Conservation (phyloP, 169 alveolate genomes). For the Ichthyophthirius multifiliis region DNA sequence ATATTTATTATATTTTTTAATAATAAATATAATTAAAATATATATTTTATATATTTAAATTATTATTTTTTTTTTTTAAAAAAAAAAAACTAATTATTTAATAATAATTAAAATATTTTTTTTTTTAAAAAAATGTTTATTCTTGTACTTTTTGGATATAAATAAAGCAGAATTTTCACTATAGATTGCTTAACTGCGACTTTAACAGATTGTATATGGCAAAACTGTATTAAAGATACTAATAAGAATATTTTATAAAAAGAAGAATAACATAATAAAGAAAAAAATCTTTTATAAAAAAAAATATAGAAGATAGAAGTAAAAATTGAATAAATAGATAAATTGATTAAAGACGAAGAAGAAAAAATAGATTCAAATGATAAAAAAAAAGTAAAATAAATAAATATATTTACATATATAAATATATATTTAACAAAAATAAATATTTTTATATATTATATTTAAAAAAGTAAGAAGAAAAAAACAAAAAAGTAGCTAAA, state of each 20-base stretch:
- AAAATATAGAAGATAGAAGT: conserved; percentile 15
- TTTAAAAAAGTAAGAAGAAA: conserved; percentile 14
- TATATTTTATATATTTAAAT: background rate
- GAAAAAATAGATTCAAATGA: background rate
- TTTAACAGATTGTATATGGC: conserved; percentile 39
- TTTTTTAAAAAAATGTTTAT: conserved; percentile 43
- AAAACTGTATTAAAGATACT: conserved; percentile 20
- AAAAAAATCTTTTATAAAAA: background rate
- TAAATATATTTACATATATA: background rate
- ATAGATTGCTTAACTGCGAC: conserved; percentile 31
- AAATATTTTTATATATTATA: background rate
- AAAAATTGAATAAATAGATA: background rate
- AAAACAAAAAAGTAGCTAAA: conserved; percentile 35
- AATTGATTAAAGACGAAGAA: conserved; percentile 20
- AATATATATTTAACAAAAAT: background rate
- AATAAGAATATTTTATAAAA: conserved; percentile 8
- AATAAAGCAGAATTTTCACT: conserved; percentile 31
- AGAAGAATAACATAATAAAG: conserved; percentile 40
- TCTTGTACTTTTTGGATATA: conserved; percentile 37
- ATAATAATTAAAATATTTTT: background rate
- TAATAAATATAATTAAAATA: too few relatives aligned
- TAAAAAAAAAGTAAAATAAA: background rate
- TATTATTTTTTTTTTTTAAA: background rate
- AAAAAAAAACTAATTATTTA: background rate
- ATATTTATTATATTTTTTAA: too few relatives aligned